Evolutionary conservation across 768 basidiomycete species (phyloP).

Genomic region (Amanita polypyramis): DNA sequence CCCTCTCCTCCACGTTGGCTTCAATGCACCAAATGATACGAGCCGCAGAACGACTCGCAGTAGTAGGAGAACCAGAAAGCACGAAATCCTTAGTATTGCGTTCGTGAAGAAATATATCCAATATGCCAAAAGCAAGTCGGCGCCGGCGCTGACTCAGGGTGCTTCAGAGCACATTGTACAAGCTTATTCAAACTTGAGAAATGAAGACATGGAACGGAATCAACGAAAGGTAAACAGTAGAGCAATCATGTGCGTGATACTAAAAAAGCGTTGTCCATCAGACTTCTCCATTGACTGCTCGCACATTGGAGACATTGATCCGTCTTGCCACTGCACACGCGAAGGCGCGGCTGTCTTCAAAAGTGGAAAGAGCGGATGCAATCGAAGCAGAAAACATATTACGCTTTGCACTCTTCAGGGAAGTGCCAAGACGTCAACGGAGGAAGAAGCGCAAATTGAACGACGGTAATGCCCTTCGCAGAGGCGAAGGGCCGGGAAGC

Average conservation of each 20-base stretch:
- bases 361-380: slow-evolving; percentile 81
- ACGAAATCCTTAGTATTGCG: slow-evolving; percentile 82
- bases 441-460: slow-evolving; percentile 85
- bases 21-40: slow-evolving; percentile 40
- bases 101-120: slow-evolving; percentile 99
- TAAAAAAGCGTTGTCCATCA: slow-evolving; percentile 22
- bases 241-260: slow-evolving; percentile 3
- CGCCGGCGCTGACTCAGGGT: slow-evolving; percentile 82
- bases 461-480: slow-evolving; percentile 44
- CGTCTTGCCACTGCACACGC: slow-evolving; percentile 97
- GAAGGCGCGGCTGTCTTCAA: slow-evolving; percentile 81
- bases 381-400: slow-evolving; percentile 89
- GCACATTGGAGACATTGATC: slow-evolving; percentile 97
- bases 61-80: slow-evolving; percentile 50
- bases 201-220: slow-evolving; percentile 86
- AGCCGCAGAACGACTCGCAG: slow-evolving; percentile 47
- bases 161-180: slow-evolving; percentile 92
- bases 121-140: slow-evolving; percentile 84
- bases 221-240: slow-evolving; percentile 57
- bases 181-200: slow-evolving; percentile 84
- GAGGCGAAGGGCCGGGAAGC: slow-evolving; percentile 33
- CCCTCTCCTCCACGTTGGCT: slow-evolving; percentile 83
- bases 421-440: slow-evolving; percentile 76
- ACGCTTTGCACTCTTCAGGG: slow-evolving; percentile 95
- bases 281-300: slow-evolving; percentile 96